A percentile compares a stretch with the other conserved stretches of the same genome.
Conservation (phyloP, 106 monocot genomes). For the Dendrobium huoshanense region DNA sequence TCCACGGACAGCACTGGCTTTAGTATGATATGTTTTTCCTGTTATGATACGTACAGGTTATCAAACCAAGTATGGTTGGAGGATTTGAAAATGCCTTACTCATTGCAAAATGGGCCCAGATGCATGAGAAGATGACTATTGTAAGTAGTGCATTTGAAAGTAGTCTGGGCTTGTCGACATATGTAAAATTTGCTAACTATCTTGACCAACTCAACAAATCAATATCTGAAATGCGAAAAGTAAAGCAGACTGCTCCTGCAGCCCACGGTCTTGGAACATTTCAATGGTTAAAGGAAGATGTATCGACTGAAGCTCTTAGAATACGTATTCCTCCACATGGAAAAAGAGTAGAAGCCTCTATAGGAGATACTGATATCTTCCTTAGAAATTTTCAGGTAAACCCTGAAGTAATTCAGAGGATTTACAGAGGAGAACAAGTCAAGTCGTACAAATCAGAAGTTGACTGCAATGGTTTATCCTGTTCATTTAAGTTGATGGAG, state of each 20-base stretch:
- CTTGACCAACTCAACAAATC: slow-evolving; percentile 39
- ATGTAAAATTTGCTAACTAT: slow-evolving; percentile 61
- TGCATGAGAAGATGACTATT: slow-evolving; percentile 69
- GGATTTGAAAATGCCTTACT: slow-evolving; percentile 77
- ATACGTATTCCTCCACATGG: slow-evolving; percentile 31
- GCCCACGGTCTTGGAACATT: slow-evolving; percentile 95
- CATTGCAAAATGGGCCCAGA: slow-evolving; percentile 82
- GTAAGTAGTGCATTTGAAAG: slow-evolving; percentile 93
- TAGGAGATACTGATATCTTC: slow-evolving; percentile 50
- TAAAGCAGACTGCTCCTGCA: slow-evolving; percentile 8
- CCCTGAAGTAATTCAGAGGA: slow-evolving; percentile 27
- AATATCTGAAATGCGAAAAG: slow-evolving; percentile 34
- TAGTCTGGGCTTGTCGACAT: slow-evolving; percentile 62
- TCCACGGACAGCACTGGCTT: not conserved
- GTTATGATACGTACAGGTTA: slow-evolving; percentile 45
- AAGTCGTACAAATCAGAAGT: slow-evolving; percentile 31
- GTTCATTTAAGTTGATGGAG: slow-evolving; percentile 53
- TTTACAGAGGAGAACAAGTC: slow-evolving; percentile 35
- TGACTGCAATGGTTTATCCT: slow-evolving; percentile 21
- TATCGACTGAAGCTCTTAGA: slow-evolving; percentile 38
- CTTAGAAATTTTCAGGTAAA: slow-evolving; percentile 46
- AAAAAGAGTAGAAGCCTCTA: slow-evolving; percentile 36
- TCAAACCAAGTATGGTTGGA: slow-evolving; percentile 84
- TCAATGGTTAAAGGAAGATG: slow-evolving; percentile 86
- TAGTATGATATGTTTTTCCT: slow-evolving; percentile 5